Evolutionary conservation across 805 yeast species (phyloP), one percentile per base, ranked within the genome.

Genomic region (Candida suzukii): DNA sequence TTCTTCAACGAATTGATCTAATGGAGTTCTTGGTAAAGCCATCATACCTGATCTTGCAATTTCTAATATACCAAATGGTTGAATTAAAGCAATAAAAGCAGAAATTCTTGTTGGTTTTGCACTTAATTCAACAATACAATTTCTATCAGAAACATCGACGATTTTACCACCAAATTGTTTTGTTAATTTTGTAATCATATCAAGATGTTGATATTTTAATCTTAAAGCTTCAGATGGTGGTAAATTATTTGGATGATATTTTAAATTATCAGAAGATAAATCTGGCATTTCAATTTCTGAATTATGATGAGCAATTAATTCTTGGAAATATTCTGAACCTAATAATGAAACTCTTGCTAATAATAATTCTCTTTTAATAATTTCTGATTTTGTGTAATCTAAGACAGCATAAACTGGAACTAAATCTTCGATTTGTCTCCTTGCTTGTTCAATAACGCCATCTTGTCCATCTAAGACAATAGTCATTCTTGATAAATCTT

Each of bases 271-370:
- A 18, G 41, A 72, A 38, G 61, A 56, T 48, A 70, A 64, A 48
- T 71, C 73, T 4, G 71, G 68, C 30, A 67, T 67, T 37, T 64
- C 71, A 38, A 59, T 61, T 45, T 64, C 66, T 46, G 70, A 67
- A 48, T 76, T 73, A 64, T 91, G 98, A 51, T 88, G 91, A 35
- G 90, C 86, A 52, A 91, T 77, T 51, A 93, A 74, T 56, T 91
- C 97, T 62, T 90, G 95, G 68, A 93, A 93, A 70, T 90, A 93
- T 68, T 93, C 99, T n/a, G 97, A 95, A 32, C 99, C 99, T 54
- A 93, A 71, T 46, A 93, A 71, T 8, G 97, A 88, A 38, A 93
- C 83, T 70, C 96, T 80, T 27, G 96, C 96, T 57, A 93, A 71
- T 43, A 93, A 71, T 55, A 93, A 73, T 70, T 93, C 99, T 63